Conservation (phyloP, 345 rosid genomes). For the Ceriops decandra region DNA sequence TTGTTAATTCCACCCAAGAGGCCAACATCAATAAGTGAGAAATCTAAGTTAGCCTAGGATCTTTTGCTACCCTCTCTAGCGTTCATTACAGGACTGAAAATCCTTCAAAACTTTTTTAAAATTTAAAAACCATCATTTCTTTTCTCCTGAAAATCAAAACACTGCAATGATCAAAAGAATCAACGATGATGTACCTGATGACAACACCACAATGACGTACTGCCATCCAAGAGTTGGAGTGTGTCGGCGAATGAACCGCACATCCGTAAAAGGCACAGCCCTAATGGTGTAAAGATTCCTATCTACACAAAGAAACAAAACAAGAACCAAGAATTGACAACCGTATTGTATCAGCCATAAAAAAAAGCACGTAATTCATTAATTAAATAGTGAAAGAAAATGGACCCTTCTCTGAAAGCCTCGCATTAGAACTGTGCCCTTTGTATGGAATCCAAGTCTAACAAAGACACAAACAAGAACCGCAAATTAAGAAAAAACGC, state of each 20-base stretch:
- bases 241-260: constrained; percentile 77
- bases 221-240: constrained; percentile 98
- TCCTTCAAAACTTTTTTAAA: neutral
- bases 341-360: neutral
- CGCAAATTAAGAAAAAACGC: neutral
- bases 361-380: neutral
- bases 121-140: too few species aligned
- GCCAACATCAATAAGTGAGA: neutral
- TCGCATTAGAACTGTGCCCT: constrained; percentile 63
- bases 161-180: neutral
- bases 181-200: constrained; percentile 55
- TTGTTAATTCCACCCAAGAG: neutral
- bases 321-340: constrained; percentile 8
- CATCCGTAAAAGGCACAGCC: constrained; percentile 70
- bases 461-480: constrained; percentile 7
- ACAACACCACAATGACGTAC: constrained; percentile 76
- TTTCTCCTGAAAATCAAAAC: neutral
- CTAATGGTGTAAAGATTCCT: constrained; percentile 82
- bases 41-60: neutral
- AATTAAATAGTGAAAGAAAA: neutral
- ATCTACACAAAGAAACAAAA: constrained; percentile 42
- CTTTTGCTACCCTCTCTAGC: neutral
- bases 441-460: constrained; percentile 95
- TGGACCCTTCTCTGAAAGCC: constrained; percentile 79
- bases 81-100: neutral